These are phyloP conservation scores for Talaromyces liani DNA, from an alignment of 495 filamentous ascomycete species.

Conservation along the genomic window DNA sequence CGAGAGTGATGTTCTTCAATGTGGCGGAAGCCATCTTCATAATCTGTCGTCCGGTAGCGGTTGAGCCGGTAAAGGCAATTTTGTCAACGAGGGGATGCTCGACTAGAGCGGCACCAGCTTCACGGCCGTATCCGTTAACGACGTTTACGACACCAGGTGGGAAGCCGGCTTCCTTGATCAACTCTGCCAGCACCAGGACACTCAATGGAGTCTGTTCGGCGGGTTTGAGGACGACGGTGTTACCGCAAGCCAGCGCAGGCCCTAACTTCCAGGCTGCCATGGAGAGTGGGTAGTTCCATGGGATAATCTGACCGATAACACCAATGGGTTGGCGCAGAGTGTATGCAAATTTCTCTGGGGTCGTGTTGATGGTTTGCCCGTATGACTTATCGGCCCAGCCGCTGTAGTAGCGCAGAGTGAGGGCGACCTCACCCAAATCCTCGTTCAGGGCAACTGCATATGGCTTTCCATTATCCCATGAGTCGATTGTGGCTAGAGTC, in stretches of 20 bases:
- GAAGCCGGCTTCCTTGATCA: conserved; percentile 86
- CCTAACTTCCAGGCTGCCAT: conserved; percentile 96
- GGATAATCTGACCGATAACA: conserved; percentile 88
- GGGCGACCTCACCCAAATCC: conserved; percentile 63
- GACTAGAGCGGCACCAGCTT: conserved; percentile 74
- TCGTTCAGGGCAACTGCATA: conserved; percentile 62
- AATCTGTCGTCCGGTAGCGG: conserved; percentile 75
- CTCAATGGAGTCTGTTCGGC: conserved; percentile 90
- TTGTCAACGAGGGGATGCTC: conserved; percentile 75
- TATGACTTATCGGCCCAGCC: conserved; percentile 89
- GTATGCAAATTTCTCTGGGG: conserved; percentile 73
- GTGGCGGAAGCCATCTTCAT: conserved; percentile 85
- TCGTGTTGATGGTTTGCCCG: conserved; percentile 78
- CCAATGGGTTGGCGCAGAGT: conserved; percentile 81
- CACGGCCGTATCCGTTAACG: conserved; percentile 73
- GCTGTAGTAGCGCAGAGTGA: conserved; percentile 77
- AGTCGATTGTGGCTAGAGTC: conserved; percentile 77
- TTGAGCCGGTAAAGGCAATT: conserved; percentile 87
- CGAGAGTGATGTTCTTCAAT: conserved; percentile 91
- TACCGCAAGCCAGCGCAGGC: conserved; percentile 83
- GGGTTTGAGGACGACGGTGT: conserved; percentile 85
- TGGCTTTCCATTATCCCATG: conserved; percentile 90
- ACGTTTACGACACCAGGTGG: conserved; percentile 88
- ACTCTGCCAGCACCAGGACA: conserved; percentile 68
- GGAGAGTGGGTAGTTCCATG: conserved; percentile 79